These are phyloP conservation scores for Colletotrichum spinosum DNA, from an alignment of 2,329 filamentous ascomycete species.

Conservation along the genomic window DNA sequence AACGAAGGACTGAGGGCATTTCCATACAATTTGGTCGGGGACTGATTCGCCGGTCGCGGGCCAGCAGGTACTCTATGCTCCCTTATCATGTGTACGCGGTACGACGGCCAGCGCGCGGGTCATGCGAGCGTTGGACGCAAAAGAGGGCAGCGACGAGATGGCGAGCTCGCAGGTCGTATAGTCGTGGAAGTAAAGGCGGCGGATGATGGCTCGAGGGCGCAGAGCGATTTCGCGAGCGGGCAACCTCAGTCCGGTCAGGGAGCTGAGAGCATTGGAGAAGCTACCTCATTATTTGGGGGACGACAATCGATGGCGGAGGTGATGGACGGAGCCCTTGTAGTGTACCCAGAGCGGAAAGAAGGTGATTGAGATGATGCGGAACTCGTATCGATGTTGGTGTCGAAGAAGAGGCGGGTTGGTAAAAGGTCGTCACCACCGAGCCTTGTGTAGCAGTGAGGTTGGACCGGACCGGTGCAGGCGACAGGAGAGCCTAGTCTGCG, in stretches of 20 bases:
- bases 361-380: conserved; percentile 11
- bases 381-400: neutral
- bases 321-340: conserved; percentile 12
- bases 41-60: conserved; percentile 68
- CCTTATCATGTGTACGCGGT: conserved; percentile 57
- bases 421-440: conserved; percentile 23
- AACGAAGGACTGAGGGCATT: conserved; percentile 36
- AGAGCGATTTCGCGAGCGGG: conserved; percentile 34
- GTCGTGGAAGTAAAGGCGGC: conserved; percentile 27
- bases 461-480: conserved; percentile 26
- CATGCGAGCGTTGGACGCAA: conserved; percentile 35
- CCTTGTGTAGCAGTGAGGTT: conserved; percentile 34
- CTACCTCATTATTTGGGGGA: conserved; percentile 67
- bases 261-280: conserved; percentile 66
- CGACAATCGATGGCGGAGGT: conserved; percentile 22
- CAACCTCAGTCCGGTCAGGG: conserved; percentile 69
- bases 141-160: conserved; percentile 3
- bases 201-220: conserved; percentile 28
- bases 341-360: conserved; percentile 2
- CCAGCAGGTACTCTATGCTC: conserved; percentile 69
- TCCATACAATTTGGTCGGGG: conserved; percentile 66
- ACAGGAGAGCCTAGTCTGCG: conserved; percentile 12
- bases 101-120: conserved; percentile 32
- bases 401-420: conserved; percentile 25
- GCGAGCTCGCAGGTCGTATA: neutral